Evolutionary conservation across 345 rosid genomes (phyloP), one percentile per base, ranked within the genome.

Genomic region (Gossypium turneri): DNA sequence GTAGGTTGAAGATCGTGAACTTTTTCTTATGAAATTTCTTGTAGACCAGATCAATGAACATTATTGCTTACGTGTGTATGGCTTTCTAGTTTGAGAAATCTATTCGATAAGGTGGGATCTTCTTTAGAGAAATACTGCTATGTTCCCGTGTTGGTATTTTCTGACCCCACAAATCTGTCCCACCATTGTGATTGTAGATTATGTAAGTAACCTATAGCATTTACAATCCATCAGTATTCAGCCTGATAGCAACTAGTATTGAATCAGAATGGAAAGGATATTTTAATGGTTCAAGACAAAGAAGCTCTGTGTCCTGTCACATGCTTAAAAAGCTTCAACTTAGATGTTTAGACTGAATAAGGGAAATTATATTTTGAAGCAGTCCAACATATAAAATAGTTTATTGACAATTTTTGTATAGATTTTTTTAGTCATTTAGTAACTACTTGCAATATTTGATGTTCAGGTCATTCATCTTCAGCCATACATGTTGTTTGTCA

Each of bases 391-490:
- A 12, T 25, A 41, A 48, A 6, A 13, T 50, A n/a, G 29, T 72
- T 29, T 75, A 66, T 55, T 73, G 43, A 27, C 73, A 34, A 52
- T 79, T 57, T 27, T 51, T 1, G 8, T 77, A 67, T 74, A 25
- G 43, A 20, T 72, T 59, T 34, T 34, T 41, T 38, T 75, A 34
- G 11, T 59, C 71, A 73, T 24, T 73, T 47, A 17, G 17, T 78
- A 68, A 81, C 75, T 50, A 24, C 47, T 79, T 13, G 12, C 56
- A 67, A 71, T 75, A 75, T 69, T 64, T 80, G 55, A 60, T 58
- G 63, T 81, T 70, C 94, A 95, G 99, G 98, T 90, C 84, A 81
- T 95, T 84, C 94, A 91, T 80, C 86, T 93, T 81, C 98, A 90
- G 84, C 97, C 99, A 17, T 86, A 93, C 83, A 89, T 93, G 77